Percentiles rank a stretch among this genome's conserved stretches.
Conservation (phyloP, 2,329 filamentous ascomycete genomes). For the Penicillium aurantiogriseum region DNA sequence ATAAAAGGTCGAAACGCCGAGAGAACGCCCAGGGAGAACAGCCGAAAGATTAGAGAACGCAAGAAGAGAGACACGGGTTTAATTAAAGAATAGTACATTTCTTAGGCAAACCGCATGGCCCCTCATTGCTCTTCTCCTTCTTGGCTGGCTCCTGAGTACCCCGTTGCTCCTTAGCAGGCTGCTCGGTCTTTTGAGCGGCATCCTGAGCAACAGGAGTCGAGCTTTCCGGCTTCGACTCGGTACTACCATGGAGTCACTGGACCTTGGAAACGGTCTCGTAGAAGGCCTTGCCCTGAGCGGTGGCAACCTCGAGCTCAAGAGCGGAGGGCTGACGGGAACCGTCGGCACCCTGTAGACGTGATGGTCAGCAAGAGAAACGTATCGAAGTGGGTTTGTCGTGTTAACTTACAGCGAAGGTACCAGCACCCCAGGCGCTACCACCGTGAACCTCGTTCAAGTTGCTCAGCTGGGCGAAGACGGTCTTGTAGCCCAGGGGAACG, state of each 20-base stretch:
- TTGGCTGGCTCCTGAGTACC: conserved; percentile 37
- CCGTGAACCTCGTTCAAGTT: conserved; percentile 79
- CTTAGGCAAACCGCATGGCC: conserved; percentile 72
- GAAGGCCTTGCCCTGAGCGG: conserved; percentile 80
- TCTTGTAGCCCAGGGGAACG: conserved; percentile 92
- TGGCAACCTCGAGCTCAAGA: conserved; percentile 76
- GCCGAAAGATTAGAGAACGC: conserved; percentile 10
- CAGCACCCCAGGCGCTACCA: conserved; percentile 88
- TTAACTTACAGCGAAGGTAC: conserved; percentile 71
- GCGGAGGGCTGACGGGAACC: conserved; percentile 77
- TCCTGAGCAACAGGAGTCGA: conserved; percentile 29
- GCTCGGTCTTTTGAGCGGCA: conserved; percentile 25
- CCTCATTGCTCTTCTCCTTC: conserved; percentile 52
- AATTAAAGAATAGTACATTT: conserved; percentile 69
- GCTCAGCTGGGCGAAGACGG: conserved; percentile 66
- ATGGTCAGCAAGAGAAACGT: conserved; percentile 11
- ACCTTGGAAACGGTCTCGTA: conserved; percentile 73
- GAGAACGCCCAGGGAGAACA: conserved; percentile 16
- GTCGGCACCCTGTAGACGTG: conserved; percentile 54
- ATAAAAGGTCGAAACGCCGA: conserved; percentile 16
- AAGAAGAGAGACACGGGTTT: conserved; percentile 12
- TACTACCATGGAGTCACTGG: conserved; percentile 73
- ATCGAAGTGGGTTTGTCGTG: neutral
- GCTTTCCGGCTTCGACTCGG: conserved; percentile 32
- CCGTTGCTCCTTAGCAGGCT: conserved; percentile 27